Evolutionary conservation across 2,329 filamentous ascomycete species (phyloP).

Genomic region (Botryotinia calthae): DNA sequence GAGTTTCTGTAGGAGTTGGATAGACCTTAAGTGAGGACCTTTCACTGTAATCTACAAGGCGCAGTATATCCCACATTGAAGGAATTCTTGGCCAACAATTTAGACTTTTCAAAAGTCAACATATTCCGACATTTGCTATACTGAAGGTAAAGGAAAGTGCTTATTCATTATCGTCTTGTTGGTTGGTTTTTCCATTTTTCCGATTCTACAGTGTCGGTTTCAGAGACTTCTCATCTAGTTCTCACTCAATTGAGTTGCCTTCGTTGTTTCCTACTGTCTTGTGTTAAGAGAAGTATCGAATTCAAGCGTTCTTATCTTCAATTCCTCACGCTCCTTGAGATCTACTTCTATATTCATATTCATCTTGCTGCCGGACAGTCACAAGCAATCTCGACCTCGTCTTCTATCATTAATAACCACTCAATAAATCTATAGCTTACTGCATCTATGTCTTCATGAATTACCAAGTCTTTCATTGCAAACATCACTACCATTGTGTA

Average conservation of each 20-base stretch:
- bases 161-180: neutral
- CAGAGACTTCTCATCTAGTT: neutral
- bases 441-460: conserved; percentile 1
- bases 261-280: neutral
- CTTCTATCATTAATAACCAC: neutral
- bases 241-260: neutral
- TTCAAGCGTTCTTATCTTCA: neutral
- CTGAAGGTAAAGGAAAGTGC: neutral
- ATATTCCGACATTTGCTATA: neutral
- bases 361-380: neutral
- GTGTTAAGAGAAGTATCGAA: too few relatives aligned
- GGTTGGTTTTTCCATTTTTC: neutral
- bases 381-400: neutral
- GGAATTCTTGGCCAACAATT: conserved; percentile 1
- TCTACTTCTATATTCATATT: too few relatives aligned
- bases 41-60: neutral
- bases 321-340: neutral
- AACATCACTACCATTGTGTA: conserved; percentile 3
- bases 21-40: neutral
- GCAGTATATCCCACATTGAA: neutral
- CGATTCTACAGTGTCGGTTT: neutral
- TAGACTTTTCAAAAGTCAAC: neutral
- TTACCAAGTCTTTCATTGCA: conserved; percentile 1
- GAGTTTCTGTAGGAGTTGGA: neutral
- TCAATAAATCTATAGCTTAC: too few relatives aligned